Conservation (phyloP, 2,329 filamentous ascomycete species). For the Cercospora sojina region DNA sequence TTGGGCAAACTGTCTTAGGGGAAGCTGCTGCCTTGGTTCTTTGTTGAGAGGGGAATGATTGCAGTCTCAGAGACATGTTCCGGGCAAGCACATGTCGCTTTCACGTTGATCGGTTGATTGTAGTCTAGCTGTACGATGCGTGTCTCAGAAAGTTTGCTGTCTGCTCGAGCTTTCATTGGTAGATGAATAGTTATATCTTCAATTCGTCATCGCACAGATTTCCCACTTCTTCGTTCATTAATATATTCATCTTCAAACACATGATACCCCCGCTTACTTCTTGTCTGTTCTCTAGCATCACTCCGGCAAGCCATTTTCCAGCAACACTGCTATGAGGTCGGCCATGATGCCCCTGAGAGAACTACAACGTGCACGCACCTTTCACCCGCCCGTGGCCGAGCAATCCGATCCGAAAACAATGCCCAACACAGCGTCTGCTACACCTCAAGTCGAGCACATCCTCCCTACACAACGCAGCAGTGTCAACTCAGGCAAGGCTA, state of each 20-base stretch:
- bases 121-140: neutral
- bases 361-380: neutral
- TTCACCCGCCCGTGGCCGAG: neutral
- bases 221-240: neutral
- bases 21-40: neutral
- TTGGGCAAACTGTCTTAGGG: neutral
- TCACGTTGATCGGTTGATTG: neutral
- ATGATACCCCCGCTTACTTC: neutral
- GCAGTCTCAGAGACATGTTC: neutral
- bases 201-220: neutral
- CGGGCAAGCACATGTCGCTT: neutral
- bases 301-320: neutral
- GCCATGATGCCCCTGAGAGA: neutral
- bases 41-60: neutral
- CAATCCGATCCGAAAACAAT: slow-evolving; percentile 7
- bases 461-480: slow-evolving; percentile 4
- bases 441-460: slow-evolving; percentile 11
- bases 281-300: neutral
- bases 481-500: slow-evolving; percentile 42
- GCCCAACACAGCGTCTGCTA: slow-evolving; percentile 9
- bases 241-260: neutral
- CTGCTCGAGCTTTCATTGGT: neutral
- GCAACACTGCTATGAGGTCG: no score
- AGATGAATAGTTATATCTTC: neutral
- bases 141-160: neutral